phyloP scores from a whole-genome alignment of 2,329 filamentous ascomycete genomes.

The Fusarium verrucosum region DNA sequence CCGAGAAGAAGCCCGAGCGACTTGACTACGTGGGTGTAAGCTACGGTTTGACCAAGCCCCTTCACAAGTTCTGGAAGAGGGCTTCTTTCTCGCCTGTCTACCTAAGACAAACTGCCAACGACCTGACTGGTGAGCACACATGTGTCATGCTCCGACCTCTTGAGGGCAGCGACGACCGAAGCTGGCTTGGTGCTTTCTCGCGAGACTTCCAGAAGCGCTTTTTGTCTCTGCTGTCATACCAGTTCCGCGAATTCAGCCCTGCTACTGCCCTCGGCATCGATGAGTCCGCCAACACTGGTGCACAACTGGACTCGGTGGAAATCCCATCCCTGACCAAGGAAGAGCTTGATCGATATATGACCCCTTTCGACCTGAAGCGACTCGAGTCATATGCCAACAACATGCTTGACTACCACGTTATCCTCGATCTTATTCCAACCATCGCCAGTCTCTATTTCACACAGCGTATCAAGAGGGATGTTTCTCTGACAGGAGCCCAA shows the following conservation, averaged over 20 bases:
- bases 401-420: slow-evolving; percentile 97
- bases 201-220: slow-evolving; percentile 97
- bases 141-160: slow-evolving; percentile 96
- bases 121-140: slow-evolving; percentile 95
- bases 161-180: slow-evolving; percentile 70
- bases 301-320: slow-evolving; percentile 67
- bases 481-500: slow-evolving; percentile 84
- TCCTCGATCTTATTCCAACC: slow-evolving; percentile 87
- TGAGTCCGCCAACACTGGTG: slow-evolving; percentile 80
- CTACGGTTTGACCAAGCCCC: slow-evolving; percentile 84
- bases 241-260: slow-evolving; percentile 85
- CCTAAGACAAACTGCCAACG: slow-evolving; percentile 92
- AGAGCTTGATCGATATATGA: slow-evolving; percentile 80
- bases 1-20: slow-evolving; percentile 79
- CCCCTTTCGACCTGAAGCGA: slow-evolving; percentile 93
- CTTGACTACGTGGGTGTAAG: slow-evolving; percentile 96
- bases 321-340: slow-evolving; percentile 71
- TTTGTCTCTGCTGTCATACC: slow-evolving; percentile 86
- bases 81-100: slow-evolving; percentile 89
- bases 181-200: slow-evolving; percentile 91
- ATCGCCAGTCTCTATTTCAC: slow-evolving; percentile 88
- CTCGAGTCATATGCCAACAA: slow-evolving; percentile 96
- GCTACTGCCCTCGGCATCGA: slow-evolving; percentile 86
- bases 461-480: slow-evolving; percentile 71
- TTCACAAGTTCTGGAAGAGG: slow-evolving; percentile 98